These are phyloP conservation scores for Ceratocystis lukuohia DNA, from an alignment of 2,329 filamentous ascomycete genomes.

Conservation along the genomic window DNA sequence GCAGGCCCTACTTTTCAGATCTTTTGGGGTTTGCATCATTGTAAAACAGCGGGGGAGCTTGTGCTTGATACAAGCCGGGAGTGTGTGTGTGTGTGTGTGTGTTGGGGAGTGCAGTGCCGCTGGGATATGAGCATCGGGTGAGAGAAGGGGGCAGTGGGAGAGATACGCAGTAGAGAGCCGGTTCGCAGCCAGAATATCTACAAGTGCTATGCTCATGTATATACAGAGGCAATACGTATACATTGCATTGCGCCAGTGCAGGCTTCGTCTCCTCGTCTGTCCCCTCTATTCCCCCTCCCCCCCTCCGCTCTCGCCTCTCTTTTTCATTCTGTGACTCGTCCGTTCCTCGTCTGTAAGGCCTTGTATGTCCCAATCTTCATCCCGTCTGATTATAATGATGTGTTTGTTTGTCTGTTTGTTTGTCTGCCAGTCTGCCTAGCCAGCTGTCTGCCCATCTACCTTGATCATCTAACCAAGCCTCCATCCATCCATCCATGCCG, in stretches of 20 bases:
- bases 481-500: not conserved
- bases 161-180: too few relatives aligned
- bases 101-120: not conserved
- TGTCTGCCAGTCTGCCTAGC: not conserved
- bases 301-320: not conserved
- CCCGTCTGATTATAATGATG: not conserved
- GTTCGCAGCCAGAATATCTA: too few relatives aligned
- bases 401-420: not conserved
- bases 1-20: too few relatives aligned
- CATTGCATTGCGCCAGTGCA: not conserved
- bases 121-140: not conserved
- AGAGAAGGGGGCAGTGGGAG: too few relatives aligned
- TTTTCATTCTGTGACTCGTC: not conserved
- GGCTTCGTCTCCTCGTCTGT: not conserved
- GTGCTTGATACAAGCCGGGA: not conserved
- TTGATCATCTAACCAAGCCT: not conserved
- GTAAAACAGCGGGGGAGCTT: too few relatives aligned
- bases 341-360: not conserved
- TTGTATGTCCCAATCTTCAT: constrained; percentile 2
- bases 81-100: not conserved
- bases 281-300: not conserved
- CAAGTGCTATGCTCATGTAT: not conserved
- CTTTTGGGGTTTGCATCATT: too few relatives aligned
- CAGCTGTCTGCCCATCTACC: not conserved
- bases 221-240: not conserved